Evolutionary conservation across 2,329 filamentous ascomycete genomes (phyloP).

Genomic region (Monilinia laxa): DNA sequence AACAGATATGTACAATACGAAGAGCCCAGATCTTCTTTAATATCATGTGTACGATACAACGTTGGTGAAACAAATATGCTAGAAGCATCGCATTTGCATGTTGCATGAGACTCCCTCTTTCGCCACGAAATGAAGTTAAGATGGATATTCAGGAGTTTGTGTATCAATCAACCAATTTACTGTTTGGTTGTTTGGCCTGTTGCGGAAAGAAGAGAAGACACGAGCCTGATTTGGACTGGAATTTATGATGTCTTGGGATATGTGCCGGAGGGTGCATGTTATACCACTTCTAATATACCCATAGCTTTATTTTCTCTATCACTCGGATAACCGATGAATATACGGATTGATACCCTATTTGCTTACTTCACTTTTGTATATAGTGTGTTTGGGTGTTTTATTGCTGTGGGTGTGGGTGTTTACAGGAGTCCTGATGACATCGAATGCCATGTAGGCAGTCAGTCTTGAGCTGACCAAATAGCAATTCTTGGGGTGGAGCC

Average conservation of each 20-base stretch:
- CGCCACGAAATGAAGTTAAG: conserved; percentile 1
- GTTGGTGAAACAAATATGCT: conserved; percentile 8
- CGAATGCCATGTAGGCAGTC: too few relatives aligned
- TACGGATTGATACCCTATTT: conserved; percentile 8
- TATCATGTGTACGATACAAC: conserved; percentile 20
- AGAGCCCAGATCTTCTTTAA: conserved; percentile 6
- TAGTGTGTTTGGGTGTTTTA: neutral
- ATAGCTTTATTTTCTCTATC: conserved; percentile 7
- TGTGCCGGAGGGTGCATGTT: conserved; percentile 3
- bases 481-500: too few relatives aligned
- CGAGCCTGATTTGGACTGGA: neutral
- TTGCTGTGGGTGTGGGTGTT: neutral
- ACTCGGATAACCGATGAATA: neutral
- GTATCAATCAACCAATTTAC: neutral
- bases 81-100: conserved; percentile 12
- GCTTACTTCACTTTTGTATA: neutral
- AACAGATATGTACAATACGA: conserved; percentile 20
- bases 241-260: conserved; percentile 12
- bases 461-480: too few relatives aligned
- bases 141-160: neutral
- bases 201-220: neutral
- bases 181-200: neutral
- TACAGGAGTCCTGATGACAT: too few relatives aligned
- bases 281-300: conserved; percentile 20
- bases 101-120: neutral